Base-by-base conservation (phyloP, 2,329 filamentous ascomycete genomes). In the Hymenoscyphus linearis region DNA sequence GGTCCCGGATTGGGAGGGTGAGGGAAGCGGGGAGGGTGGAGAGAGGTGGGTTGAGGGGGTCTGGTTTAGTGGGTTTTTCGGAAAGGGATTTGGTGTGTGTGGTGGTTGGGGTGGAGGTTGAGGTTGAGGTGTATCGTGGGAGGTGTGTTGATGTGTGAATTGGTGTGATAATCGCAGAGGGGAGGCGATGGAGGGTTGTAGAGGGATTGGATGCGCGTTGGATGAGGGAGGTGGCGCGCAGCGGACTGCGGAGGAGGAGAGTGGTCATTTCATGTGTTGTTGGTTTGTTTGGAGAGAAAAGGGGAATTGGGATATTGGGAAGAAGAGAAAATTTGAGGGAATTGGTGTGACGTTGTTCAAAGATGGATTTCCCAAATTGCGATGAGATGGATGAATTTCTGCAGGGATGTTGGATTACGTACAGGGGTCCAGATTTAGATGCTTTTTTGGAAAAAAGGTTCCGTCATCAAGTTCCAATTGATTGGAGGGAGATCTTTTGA, bases 21-120 rank as follows among this genome's bases (percentile, higher is more conserved):
- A 55, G 44, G 56, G 60, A 36, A n/a, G 58, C 44, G 34, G 52
- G 73, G 53, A 74, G 55, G 71, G 52, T 74, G 36, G 25, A 72
- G 68, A 71, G 74, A 56, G 78, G 78, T 67, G 73, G 76, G 61
- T 66, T 73, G 16, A 78, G 77, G 14, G 70, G 7, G 40, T n/a
- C n/a, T 40, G n/a, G n/a, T 40, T 40, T 16, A 7, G 37, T 12
- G 25, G 25, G 52, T 34, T 37, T 47, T 53, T 54, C 47, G 52
- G n/a, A n/a, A n/a, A n/a, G n/a, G n/a, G n/a, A n/a, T n/a, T n/a
- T n/a, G n/a, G n/a, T n/a, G n/a, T n/a, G n/a, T n/a, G n/a, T n/a
- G n/a, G n/a, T n/a, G n/a, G n/a, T n/a, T n/a, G 55, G 26, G 50
- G 34, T 55, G 16, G 61, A 66, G 34, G 25, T 55, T 14, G 58